These are phyloP conservation scores for Acmispon strigosus DNA, from an alignment of 306 rosid genomes.

Conservation along the genomic window DNA sequence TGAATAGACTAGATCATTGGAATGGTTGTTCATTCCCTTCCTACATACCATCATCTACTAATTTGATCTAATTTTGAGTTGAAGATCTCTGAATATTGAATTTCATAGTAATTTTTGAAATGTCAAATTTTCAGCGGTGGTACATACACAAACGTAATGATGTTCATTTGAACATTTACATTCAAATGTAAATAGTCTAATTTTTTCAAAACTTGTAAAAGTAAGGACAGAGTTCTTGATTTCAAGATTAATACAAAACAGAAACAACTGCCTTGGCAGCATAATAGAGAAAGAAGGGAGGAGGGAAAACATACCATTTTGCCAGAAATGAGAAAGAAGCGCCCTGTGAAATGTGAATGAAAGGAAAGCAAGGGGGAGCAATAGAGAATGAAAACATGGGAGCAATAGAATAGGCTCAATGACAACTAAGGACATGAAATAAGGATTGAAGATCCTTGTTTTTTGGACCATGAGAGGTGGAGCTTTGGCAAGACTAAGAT, in stretches of 20 bases:
- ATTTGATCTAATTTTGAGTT: neutral
- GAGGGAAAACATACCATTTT: constrained; percentile 50
- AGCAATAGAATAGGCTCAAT: constrained; percentile 5
- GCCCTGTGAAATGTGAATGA: constrained; percentile 33
- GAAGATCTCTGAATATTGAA: neutral
- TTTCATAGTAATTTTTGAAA: neutral
- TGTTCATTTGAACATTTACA: neutral
- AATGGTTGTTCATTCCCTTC: too few species aligned
- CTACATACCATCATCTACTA: too few species aligned
- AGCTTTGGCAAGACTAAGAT: constrained; percentile 30
- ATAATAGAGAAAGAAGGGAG: neutral
- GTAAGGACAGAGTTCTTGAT: neutral
- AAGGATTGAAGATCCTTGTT: constrained; percentile 51
- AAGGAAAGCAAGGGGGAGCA: neutral
- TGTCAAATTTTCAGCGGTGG: neutral
- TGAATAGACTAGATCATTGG: too few species aligned
- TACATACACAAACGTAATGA: neutral
- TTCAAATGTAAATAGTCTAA: neutral
- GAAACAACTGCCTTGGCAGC: too few species aligned
- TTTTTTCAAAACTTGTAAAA: neutral
- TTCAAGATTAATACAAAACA: neutral
- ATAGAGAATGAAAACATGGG: neutral
- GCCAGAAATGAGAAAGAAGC: constrained; percentile 39
- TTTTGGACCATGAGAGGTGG: constrained; percentile 44
- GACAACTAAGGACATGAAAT: constrained; percentile 20